Base-by-base conservation (phyloP, 768 basidiomycete genomes). In the Inosperma sp. region DNA sequence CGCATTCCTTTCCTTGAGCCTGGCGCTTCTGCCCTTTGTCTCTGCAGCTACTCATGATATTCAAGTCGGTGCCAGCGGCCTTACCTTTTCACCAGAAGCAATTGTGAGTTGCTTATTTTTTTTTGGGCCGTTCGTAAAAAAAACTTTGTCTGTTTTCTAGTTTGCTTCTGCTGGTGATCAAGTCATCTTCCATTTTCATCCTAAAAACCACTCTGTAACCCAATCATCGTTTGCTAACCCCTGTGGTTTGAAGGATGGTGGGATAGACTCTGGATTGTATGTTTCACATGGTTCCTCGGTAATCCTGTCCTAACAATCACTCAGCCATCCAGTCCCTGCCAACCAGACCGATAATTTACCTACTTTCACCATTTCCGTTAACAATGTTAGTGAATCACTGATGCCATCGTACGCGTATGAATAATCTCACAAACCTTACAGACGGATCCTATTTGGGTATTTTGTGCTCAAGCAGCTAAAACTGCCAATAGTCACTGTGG, bases 101-200 rank as follows among this genome's bases (percentile, higher is more conserved):
- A 73, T 82, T 52, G 80, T 81, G 58, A 42, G 76, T 62, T 9
- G 25, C 39, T 36, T 40, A 31, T 23, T 7, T 41, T 27, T 36
- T 43, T 7, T 47, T 37, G 36, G 21, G 51, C 25, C 26, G 37
- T 48, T 47, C 12, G 14, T 13, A 36, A 42, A 27, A 22, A 36
- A 35, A 22, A 21, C 42, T 40, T 12, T 33, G 14, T 52, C 23
- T 7, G 27, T 48, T 36, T 33, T 58, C 16, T 57, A 79, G 78
- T 61, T 62, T 50, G 81, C 79, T 16, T 58, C 68, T 34, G 60
- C 68, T 49, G 81, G 81, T 45, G 82, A 84, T 63, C 77, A 78
- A 63, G 79, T 84, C 41, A 71, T 78, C 52, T 84, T 82, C 70
- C 75, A 77, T 53, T 84, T 82, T 68, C 66, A 76, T 51, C 74